Evolutionary conservation across 148 eudicot genomes (phyloP).

Genomic region (Cornus suecica): DNA sequence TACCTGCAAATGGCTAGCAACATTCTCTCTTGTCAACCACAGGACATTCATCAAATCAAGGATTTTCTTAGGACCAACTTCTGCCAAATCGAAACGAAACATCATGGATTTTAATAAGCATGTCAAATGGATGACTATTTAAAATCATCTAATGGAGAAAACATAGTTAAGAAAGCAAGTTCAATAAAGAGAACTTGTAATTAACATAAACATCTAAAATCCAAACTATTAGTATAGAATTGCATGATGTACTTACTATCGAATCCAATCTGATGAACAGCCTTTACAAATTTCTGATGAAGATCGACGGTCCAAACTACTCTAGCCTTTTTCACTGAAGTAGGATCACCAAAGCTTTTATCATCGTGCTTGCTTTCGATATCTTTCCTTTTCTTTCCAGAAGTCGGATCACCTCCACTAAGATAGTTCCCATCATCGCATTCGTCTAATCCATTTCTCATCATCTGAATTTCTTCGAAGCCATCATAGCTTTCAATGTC

Average conservation of each 20-base stretch:
- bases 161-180: no score
- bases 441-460: conserved; percentile 51
- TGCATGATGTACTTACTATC: conserved; percentile 62
- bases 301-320: conserved; percentile 93
- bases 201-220: not conserved
- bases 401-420: conserved; percentile 47
- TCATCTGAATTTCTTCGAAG: conserved; percentile 52
- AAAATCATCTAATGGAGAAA: conserved; percentile 10
- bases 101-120: conserved; percentile 20
- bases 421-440: conserved; percentile 45
- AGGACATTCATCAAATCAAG: conserved; percentile 89
- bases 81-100: conserved; percentile 44
- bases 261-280: conserved; percentile 86
- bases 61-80: conserved; percentile 94
- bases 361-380: conserved; percentile 54
- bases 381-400: conserved; percentile 68
- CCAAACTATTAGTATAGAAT: not conserved
- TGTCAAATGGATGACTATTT: not conserved
- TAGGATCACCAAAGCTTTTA: conserved; percentile 49
- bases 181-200: not conserved
- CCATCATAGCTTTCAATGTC: conserved; percentile 65
- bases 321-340: conserved; percentile 71
- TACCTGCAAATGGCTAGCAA: conserved; percentile 99
- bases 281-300: conserved; percentile 92
- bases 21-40: conserved; percentile 92